Percentiles rank a stretch among this genome's conserved stretches.
These are phyloP conservation scores for Pythium coloratum DNA, from an alignment of 352 stramenopile species.

Conservation along the genomic window DNA sequence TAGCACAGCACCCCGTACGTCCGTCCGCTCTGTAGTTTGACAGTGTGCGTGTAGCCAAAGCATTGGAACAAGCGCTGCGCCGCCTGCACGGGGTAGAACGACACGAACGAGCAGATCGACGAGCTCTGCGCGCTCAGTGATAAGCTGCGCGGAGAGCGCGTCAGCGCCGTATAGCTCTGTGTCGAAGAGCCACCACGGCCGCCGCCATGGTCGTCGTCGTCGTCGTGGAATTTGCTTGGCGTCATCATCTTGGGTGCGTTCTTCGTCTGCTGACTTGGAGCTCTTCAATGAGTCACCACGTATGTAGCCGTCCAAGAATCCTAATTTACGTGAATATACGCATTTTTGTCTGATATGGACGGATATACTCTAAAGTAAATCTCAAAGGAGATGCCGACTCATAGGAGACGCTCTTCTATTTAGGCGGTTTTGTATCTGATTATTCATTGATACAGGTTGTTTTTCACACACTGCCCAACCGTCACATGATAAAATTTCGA, in stretches of 20 bases:
- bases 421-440: neutral
- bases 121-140: constrained; percentile 1
- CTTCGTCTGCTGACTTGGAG: constrained; percentile 3
- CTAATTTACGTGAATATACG: neutral
- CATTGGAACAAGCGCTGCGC: constrained; percentile 65
- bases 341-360: neutral
- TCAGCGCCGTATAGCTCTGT: constrained; percentile 15
- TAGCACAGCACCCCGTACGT: constrained; percentile 36
- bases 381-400: neutral
- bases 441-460: no score
- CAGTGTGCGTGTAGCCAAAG: constrained; percentile 64
- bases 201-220: constrained; percentile 13
- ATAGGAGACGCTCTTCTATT: neutral
- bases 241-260: constrained; percentile 24
- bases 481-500: no score
- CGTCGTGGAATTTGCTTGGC: constrained; percentile 14
- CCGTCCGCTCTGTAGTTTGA: constrained; percentile 74
- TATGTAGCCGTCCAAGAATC: neutral
- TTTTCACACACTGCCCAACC: no score
- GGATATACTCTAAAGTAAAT: neutral
- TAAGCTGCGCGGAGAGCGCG: neutral
- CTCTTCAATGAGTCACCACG: neutral
- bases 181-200: neutral
- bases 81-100: constrained; percentile 60
- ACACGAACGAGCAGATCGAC: constrained; percentile 37